These are phyloP conservation scores for Bacterosira constricta DNA, from an alignment of 108 stramenopile species.

Conservation along the genomic window DNA sequence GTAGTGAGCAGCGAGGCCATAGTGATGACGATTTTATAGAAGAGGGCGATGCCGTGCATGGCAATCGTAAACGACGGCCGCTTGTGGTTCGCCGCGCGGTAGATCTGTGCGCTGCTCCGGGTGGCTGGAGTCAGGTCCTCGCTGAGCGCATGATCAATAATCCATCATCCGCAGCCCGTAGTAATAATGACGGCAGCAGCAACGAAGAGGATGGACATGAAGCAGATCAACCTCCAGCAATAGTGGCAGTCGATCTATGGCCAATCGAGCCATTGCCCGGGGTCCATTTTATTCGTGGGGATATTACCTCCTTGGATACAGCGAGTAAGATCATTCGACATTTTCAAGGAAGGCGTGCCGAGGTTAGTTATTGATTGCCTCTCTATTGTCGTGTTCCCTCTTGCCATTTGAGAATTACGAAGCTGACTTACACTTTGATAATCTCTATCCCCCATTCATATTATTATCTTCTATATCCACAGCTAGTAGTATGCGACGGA, in stretches of 20 bases:
- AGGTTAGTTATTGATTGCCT: conserved; percentile 30
- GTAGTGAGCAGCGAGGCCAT: background rate
- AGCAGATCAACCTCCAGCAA: conserved; percentile 34
- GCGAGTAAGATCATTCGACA: conserved; percentile 80
- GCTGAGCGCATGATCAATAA: conserved; percentile 52
- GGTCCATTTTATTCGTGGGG: conserved; percentile 91
- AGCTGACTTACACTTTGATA: too few species aligned
- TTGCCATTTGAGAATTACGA: too few species aligned
- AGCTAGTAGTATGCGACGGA: conserved; percentile 97
- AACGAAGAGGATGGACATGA: conserved; percentile 1
- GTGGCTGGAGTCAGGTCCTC: conserved; percentile 97
- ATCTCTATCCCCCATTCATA: background rate
- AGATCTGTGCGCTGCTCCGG: conserved; percentile 98
- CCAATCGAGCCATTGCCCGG: conserved; percentile 97
- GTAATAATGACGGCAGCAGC: background rate
- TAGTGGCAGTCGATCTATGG: conserved; percentile 97
- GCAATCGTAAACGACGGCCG: background rate
- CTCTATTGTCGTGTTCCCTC: background rate
- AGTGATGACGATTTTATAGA: background rate
- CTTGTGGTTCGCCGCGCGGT: conserved; percentile 70
- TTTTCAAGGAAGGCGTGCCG: conserved; percentile 83
- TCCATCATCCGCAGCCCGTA: background rate
- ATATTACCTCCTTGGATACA: conserved; percentile 91
- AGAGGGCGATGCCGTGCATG: background rate
- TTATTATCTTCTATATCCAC: too few species aligned